phyloP scores from a whole-genome alignment of 1,284 basidiomycete genomes.

The Xerocomus cyaneibrunnescens region DNA sequence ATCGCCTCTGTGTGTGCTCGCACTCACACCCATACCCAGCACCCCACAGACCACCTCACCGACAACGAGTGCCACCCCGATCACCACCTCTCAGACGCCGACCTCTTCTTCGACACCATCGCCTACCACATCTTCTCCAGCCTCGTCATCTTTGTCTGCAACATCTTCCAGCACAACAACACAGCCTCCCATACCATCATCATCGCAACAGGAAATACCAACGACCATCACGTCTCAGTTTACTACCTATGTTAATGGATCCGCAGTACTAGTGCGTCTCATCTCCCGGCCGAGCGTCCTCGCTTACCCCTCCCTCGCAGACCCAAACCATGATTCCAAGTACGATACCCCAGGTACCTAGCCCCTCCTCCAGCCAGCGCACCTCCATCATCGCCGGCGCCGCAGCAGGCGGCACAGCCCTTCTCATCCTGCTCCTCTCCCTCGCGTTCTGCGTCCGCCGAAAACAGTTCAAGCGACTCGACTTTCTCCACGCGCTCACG shows the following conservation, averaged over 20 bases:
- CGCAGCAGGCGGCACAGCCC: constrained; percentile 43
- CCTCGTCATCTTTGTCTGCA: not conserved
- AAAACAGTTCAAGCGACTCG: constrained; percentile 41
- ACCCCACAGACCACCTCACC: constrained; percentile 4
- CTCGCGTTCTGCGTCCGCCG: constrained; percentile 44
- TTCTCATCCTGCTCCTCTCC: constrained; percentile 41
- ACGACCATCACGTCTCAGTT: constrained; percentile 23
- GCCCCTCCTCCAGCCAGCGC: constrained; percentile 23
- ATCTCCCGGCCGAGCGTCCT: too few relatives aligned
- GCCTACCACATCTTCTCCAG: not conserved
- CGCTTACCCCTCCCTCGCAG: constrained; percentile 7
- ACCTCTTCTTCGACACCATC: constrained; percentile 6
- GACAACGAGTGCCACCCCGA: not conserved
- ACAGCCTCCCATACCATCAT: not conserved
- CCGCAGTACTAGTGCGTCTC: constrained; percentile 18
- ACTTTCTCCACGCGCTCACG: constrained; percentile 37
- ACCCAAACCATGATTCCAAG: constrained; percentile 13
- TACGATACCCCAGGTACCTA: constrained; percentile 15
- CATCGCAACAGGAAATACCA: constrained; percentile 1
- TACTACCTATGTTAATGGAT: constrained; percentile 21
- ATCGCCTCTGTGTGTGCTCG: rapidly evolving
- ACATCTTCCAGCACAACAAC: constrained; percentile 6
- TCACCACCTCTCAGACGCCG: not conserved
- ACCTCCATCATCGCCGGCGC: constrained; percentile 48
- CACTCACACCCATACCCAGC: not conserved